Percentiles rank a stretch among this genome's conserved stretches.
These are phyloP conservation scores for Uncinocarpus reesii DNA, from an alignment of 2,329 filamentous ascomycete genomes.

Conservation along the genomic window DNA sequence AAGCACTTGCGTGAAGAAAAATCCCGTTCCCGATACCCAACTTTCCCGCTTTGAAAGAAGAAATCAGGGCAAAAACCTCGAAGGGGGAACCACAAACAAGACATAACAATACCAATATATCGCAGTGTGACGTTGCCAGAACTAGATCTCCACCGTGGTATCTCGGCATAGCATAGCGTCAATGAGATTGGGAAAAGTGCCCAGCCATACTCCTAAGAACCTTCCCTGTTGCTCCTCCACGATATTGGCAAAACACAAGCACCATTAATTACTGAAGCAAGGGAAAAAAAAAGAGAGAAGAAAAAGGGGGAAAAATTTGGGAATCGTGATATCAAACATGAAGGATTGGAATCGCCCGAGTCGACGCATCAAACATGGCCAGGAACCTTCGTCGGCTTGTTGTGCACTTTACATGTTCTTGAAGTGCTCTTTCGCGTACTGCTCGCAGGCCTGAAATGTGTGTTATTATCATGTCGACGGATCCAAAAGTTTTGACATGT, in stretches of 20 bases:
- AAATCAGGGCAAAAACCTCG: not conserved
- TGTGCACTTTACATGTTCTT: conserved; percentile 29
- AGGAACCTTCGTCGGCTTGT: conserved; percentile 6
- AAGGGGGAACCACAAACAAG: not conserved
- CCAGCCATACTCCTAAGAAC: conserved; percentile 18
- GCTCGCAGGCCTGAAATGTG: conserved; percentile 59
- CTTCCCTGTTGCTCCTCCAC: conserved; percentile 16
- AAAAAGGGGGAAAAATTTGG: not conserved
- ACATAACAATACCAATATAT: conserved; percentile 13
- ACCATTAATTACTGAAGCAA: conserved; percentile 8
- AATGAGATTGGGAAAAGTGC: conserved; percentile 15
- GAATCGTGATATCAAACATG: conserved; percentile 3
- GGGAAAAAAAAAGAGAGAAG: not conserved
- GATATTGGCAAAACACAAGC: conserved; percentile 8
- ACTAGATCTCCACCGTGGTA: conserved; percentile 7
- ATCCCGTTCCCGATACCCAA: conserved; percentile 1
- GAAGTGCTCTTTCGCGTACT: conserved; percentile 95
- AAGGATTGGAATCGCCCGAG: not conserved
- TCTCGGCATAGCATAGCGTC: conserved; percentile 14
- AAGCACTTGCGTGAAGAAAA: not conserved
- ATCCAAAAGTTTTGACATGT: not conserved
- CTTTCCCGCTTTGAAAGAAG: conserved; percentile 1
- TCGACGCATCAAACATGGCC: not conserved
- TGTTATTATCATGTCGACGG: not conserved
- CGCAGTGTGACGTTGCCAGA: conserved; percentile 16